phyloP scores from a whole-genome alignment of 2,329 filamentous ascomycete species.

The Coniosporium tulheliwenetii region DNA sequence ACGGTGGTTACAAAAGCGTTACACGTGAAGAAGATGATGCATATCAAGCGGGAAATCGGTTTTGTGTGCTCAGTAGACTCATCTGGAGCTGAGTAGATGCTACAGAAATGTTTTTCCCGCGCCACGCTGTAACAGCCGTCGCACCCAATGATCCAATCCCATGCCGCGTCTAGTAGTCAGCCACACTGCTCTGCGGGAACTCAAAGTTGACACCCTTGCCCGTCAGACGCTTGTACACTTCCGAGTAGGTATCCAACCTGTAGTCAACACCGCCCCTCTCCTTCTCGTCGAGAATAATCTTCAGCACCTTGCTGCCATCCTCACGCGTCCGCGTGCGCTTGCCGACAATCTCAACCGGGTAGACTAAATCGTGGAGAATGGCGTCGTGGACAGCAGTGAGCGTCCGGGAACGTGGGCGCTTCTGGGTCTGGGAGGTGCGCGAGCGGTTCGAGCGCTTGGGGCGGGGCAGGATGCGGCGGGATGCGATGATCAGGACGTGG shows the following conservation, averaged over 20 bases:
- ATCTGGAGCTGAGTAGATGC: too few relatives aligned
- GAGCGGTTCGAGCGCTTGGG: slow-evolving; percentile 96
- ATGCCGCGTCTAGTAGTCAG: slow-evolving; percentile 58
- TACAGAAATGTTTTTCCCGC: too few relatives aligned
- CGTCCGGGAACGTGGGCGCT: slow-evolving; percentile 94
- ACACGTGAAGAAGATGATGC: too few relatives aligned
- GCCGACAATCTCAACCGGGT: slow-evolving; percentile 99
- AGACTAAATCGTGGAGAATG: slow-evolving; percentile 96
- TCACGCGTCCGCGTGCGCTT: slow-evolving; percentile 98
- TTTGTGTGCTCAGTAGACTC: too few relatives aligned
- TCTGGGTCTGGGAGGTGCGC: slow-evolving; percentile 93
- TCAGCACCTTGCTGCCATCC: slow-evolving; percentile 95
- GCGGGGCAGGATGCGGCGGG: slow-evolving; percentile 95
- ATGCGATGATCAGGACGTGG: slow-evolving; percentile 97
- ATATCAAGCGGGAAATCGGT: too few relatives aligned
- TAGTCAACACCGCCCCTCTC: slow-evolving; percentile 99
- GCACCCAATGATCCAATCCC: neutral
- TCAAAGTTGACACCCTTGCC: slow-evolving; percentile 95
- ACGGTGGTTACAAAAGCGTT: too few relatives aligned
- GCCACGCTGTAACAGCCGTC: too few relatives aligned
- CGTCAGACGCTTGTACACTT: slow-evolving; percentile 97
- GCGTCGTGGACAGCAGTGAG: slow-evolving; percentile 98
- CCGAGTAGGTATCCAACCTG: slow-evolving; percentile 97
- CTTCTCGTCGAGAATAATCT: slow-evolving; percentile 99
- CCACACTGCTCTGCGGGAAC: slow-evolving; percentile 73